Evolutionary conservation across 2,329 filamentous ascomycete genomes (phyloP).

Genomic region (Pseudocercospora fijiensis): DNA sequence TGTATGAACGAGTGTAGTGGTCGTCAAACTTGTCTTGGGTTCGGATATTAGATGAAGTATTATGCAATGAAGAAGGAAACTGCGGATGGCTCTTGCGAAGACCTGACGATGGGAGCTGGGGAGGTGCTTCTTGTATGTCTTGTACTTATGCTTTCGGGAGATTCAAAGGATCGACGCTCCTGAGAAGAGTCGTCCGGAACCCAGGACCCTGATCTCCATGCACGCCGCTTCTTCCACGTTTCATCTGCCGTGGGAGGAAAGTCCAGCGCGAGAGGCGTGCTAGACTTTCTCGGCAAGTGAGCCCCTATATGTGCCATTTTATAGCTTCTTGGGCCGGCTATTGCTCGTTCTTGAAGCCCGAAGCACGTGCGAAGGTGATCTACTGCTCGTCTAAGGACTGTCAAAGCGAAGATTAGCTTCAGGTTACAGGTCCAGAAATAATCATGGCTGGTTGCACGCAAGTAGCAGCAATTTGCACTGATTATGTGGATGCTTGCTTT

Average conservation of each 20-base stretch:
- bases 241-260: slow-evolving; percentile 2
- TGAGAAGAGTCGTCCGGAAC: background rate
- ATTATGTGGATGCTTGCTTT: background rate
- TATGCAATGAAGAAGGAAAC: slow-evolving; percentile 11
- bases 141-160: slow-evolving; percentile 12
- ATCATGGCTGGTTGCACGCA: background rate
- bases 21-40: background rate
- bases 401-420: slow-evolving; percentile 1
- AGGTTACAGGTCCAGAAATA: background rate
- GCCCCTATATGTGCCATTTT: background rate
- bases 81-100: slow-evolving; percentile 2
- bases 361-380: background rate
- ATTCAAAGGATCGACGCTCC: slow-evolving; percentile 4
- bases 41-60: slow-evolving; percentile 10
- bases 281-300: background rate
- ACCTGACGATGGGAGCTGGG: background rate
- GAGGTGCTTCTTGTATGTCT: background rate
- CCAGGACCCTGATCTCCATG: slow-evolving; percentile 8
- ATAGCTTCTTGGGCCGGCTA: background rate
- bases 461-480: background rate
- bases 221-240: slow-evolving; percentile 5
- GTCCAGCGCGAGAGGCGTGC: background rate
- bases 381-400: background rate
- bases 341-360: background rate
- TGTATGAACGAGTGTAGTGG: background rate